These are phyloP conservation scores for Stagonosporopsis vannaccii DNA, from an alignment of 2,329 filamentous ascomycete genomes.

Conservation along the genomic window DNA sequence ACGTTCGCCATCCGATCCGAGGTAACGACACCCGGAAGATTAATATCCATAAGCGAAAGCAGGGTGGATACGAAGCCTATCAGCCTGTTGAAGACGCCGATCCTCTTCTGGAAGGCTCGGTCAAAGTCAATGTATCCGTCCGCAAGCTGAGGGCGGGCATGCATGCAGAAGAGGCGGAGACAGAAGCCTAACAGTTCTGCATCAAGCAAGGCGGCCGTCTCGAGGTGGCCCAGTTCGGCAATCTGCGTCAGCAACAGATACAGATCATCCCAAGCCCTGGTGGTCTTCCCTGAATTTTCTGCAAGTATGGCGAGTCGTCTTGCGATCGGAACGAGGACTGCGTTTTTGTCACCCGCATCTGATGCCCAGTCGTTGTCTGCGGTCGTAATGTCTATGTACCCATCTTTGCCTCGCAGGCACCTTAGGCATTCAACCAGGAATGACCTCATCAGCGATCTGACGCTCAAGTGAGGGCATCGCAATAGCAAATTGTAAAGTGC, in stretches of 20 bases:
- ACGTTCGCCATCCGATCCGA: slow-evolving; percentile 31
- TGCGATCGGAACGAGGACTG: slow-evolving; percentile 28
- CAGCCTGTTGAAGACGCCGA: slow-evolving; percentile 39
- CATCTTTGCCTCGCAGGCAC: slow-evolving; percentile 43
- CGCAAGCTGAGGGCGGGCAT: slow-evolving; percentile 26
- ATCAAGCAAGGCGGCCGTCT: slow-evolving; percentile 39
- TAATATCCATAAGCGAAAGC: slow-evolving; percentile 39
- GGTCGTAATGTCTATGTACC: slow-evolving; percentile 31
- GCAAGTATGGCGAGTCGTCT: slow-evolving; percentile 31
- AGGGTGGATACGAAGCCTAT: slow-evolving; percentile 40
- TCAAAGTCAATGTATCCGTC: slow-evolving; percentile 30
- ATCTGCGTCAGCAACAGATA: slow-evolving; percentile 43
- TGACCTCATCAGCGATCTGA: slow-evolving; percentile 39
- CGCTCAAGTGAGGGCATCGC: slow-evolving; percentile 36
- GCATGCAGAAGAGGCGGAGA: slow-evolving; percentile 40
- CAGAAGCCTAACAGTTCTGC: slow-evolving; percentile 39
- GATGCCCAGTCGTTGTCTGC: slow-evolving; percentile 41
- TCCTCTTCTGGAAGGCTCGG: slow-evolving; percentile 43
- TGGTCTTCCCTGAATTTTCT: slow-evolving; percentile 28
- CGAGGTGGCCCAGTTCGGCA: slow-evolving; percentile 36
- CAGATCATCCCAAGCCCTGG: slow-evolving; percentile 48
- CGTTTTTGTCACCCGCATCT: slow-evolving; percentile 21
- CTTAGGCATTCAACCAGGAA: slow-evolving; percentile 44
- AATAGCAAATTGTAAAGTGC: slow-evolving; percentile 69
- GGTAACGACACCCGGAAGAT: slow-evolving; percentile 18